Evolutionary conservation across 495 filamentous ascomycete species (phyloP), one percentile per base, ranked within the genome.

Genomic region (Daldinia vernicosa): DNA sequence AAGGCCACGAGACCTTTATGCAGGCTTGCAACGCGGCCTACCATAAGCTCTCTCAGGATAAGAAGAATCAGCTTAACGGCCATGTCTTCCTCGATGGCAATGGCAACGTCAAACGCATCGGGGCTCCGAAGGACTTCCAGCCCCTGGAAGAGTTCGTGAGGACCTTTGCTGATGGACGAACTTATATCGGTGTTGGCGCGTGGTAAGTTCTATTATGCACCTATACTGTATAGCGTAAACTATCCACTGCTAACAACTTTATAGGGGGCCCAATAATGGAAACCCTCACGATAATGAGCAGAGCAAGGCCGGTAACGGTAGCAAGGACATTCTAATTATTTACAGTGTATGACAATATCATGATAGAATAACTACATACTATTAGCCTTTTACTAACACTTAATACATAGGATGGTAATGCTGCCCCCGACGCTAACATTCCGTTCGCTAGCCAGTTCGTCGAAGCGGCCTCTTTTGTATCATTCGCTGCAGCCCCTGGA

Each of bases 111-210:
- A 75, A 69, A 35, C 74, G 80, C 11, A 81, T 81, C 27, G 76
- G 71, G 19, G 39, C 80, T 17, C 80, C 80, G 65, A 81, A 82
- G 53, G 73, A 79, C 9, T 74, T 67, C 61, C 77, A 76, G 6
- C 70, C 73, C 22, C 63, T 82, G 9, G 80, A 82, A 55, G 55
- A 64, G 27, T 78, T 82, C 39, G 74, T 82, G 32, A 75, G 80
- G 17, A 74, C 75, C 9, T 82, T 82, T 39, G 80, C 80, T 0
- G 72, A 82, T 26, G 80, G 80, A 1, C 80, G 80, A 26, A 80
- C 80, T 2, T 82, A 82, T 47, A 79, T 82, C 50, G 80, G 80
- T n/a, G 78, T 82, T 24, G 80, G 80, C 26, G 76, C 80, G 59
- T 82, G 80, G 80, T 75, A 39, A 53, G 69, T 53, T 65, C 37